phyloP scores from a whole-genome alignment of 441 rosid species.

The Omphalea diandra region DNA sequence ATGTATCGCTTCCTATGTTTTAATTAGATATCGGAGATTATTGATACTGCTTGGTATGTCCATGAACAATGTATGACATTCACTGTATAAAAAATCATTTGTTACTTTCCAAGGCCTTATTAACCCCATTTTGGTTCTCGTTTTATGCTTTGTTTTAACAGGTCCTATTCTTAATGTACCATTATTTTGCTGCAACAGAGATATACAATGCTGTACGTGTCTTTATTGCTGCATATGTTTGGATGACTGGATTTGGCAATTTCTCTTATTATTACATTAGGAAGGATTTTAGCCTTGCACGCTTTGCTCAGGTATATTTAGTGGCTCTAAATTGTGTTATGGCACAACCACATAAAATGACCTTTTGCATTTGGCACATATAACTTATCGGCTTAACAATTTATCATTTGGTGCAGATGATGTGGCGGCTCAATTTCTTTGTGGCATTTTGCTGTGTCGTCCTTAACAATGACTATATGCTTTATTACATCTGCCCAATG shows the following conservation, averaged over 20 bases:
- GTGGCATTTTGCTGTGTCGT: constrained; percentile 86
- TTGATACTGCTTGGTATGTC: neutral
- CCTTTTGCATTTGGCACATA: neutral
- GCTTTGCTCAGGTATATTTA: constrained; percentile 76
- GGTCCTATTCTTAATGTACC: constrained; percentile 96
- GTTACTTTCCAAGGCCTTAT: neutral
- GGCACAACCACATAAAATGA: constrained; percentile 12
- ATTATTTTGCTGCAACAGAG: constrained; percentile 96
- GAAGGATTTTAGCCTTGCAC: constrained; percentile 92
- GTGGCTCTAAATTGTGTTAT: constrained; percentile 11
- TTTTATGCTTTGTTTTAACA: constrained; percentile 32
- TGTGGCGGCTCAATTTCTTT: constrained; percentile 98
- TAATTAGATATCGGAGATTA: constrained; percentile 4
- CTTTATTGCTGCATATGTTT: constrained; percentile 97
- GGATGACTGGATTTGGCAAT: constrained; percentile 99
- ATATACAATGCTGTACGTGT: constrained; percentile 92
- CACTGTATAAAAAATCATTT: neutral
- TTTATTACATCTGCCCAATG: constrained; percentile 99
- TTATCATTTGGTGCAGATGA: constrained; percentile 72
- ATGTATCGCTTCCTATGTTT: neutral
- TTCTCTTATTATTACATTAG: constrained; percentile 94
- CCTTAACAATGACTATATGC: constrained; percentile 92
- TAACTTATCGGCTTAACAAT: constrained; percentile 20
- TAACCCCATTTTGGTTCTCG: constrained; percentile 1
- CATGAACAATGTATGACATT: neutral